Evolutionary conservation across 1,284 basidiomycete genomes (phyloP).

Genomic region (Trametes sp.): DNA sequence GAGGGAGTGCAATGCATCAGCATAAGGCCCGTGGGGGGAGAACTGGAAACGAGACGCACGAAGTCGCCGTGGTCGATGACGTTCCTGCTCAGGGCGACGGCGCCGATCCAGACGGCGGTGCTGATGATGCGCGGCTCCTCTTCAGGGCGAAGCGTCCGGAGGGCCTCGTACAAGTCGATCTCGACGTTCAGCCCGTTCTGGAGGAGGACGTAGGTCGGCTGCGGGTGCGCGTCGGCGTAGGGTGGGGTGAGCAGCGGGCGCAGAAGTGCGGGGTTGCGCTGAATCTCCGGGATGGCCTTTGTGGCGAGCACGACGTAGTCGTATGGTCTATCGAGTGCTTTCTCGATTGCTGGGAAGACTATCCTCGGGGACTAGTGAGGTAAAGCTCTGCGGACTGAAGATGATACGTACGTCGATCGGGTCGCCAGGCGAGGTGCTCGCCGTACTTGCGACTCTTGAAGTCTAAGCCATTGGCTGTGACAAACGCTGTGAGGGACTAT

Average conservation of each 20-base stretch:
- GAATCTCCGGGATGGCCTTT: slow-evolving; percentile 77
- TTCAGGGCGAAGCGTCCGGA: slow-evolving; percentile 48
- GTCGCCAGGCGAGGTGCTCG: slow-evolving; percentile 63
- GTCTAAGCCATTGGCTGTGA: slow-evolving; percentile 57
- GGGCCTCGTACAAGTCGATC: slow-evolving; percentile 64
- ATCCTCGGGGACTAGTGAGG: not conserved
- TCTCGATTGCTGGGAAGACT: slow-evolving; percentile 66
- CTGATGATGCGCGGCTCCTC: slow-evolving; percentile 60
- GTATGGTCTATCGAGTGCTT: slow-evolving; percentile 68
- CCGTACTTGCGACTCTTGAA: slow-evolving; percentile 70
- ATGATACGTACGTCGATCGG: slow-evolving; percentile 60
- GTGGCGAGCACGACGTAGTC: slow-evolving; percentile 74
- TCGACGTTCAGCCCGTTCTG: slow-evolving; percentile 86
- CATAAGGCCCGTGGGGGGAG: too few species aligned
- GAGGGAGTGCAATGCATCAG: too few species aligned
- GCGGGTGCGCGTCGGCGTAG: slow-evolving; percentile 54
- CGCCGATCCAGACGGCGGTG: slow-evolving; percentile 60
- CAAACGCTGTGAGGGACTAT: too few species aligned
- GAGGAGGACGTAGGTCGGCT: slow-evolving; percentile 72
- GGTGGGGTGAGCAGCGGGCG: slow-evolving; percentile 60
- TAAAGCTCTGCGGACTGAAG: not conserved
- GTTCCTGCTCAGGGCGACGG: slow-evolving; percentile 56
- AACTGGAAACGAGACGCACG: slow-evolving; percentile 55
- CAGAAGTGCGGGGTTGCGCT: slow-evolving; percentile 64
- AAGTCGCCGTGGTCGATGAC: slow-evolving; percentile 59